phyloP scores from a whole-genome alignment of 257 asterid genomes.

The Anisodus acutangulus region DNA sequence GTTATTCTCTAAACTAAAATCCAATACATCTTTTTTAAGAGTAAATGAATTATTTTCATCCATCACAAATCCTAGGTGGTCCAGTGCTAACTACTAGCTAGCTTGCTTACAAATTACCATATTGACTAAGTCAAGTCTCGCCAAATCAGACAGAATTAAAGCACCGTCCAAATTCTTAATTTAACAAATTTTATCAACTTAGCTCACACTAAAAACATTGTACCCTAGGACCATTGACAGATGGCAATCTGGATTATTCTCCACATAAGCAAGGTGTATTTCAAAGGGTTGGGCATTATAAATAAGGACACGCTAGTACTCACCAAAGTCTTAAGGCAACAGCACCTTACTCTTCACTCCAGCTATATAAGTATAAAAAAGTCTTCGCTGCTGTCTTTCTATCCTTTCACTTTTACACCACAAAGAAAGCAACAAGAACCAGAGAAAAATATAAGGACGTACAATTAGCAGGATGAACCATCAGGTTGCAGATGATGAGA shows the following conservation, averaged over 20 bases:
- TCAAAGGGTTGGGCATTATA: slow-evolving; percentile 40
- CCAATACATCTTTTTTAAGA: too few species aligned
- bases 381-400: slow-evolving; percentile 24
- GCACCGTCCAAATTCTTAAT: slow-evolving; percentile 45
- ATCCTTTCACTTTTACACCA: slow-evolving; percentile 28
- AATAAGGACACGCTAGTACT: slow-evolving; percentile 43
- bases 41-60: neutral
- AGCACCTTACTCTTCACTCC: slow-evolving; percentile 33
- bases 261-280: slow-evolving; percentile 37
- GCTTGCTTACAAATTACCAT: neutral
- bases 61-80: neutral
- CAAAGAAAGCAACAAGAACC: neutral
- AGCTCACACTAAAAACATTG: slow-evolving; percentile 16
- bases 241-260: slow-evolving; percentile 47
- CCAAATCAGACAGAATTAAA: slow-evolving; percentile 36
- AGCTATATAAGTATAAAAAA: slow-evolving; percentile 7
- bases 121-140: slow-evolving; percentile 41
- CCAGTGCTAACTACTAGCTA: neutral
- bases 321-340: slow-evolving; percentile 33
- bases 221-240: neutral
- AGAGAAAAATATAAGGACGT: neutral
- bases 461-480: slow-evolving; percentile 37
- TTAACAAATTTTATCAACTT: slow-evolving; percentile 40
- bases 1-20: too few species aligned
- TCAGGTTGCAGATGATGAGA: slow-evolving; percentile 47